Percentiles rank a stretch among this genome's conserved stretches.
phyloP scores from a whole-genome alignment of 129 eudicot species.

The Helianthus annuus region HanXRQr2.0-SUNRISE NC_035441.2:105243427-105243926 shows the following conservation, averaged over 20 bases:
- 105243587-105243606: constrained; percentile 99
- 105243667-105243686: constrained; percentile 83
- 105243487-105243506: constrained; percentile 93
- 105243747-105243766: constrained; percentile 1
- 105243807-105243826: constrained; percentile 98
- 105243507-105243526: constrained; percentile 89
- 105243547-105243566: constrained; percentile 86
- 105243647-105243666: constrained; percentile 98
- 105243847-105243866: constrained; percentile 96
- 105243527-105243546: constrained; percentile 89
- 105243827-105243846: constrained; percentile 93
- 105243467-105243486: constrained; percentile 79
- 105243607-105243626: constrained; percentile 99
- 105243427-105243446: constrained; percentile 87
- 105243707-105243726: too few species aligned
- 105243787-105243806: constrained; percentile 90
- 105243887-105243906: constrained; percentile 98
- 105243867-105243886: constrained; percentile 96
- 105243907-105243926: constrained; percentile 96
- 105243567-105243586: constrained; percentile 96
- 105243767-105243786: constrained; percentile 76
- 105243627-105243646: constrained; percentile 74
- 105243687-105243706: not conserved
- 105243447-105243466: constrained; percentile 92
- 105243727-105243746: not conserved